Percentiles rank a stretch among this genome's conserved stretches.
phyloP scores from a whole-genome alignment of 495 filamentous ascomycete genomes.

The Trichodelitschia bisporula region DNA sequence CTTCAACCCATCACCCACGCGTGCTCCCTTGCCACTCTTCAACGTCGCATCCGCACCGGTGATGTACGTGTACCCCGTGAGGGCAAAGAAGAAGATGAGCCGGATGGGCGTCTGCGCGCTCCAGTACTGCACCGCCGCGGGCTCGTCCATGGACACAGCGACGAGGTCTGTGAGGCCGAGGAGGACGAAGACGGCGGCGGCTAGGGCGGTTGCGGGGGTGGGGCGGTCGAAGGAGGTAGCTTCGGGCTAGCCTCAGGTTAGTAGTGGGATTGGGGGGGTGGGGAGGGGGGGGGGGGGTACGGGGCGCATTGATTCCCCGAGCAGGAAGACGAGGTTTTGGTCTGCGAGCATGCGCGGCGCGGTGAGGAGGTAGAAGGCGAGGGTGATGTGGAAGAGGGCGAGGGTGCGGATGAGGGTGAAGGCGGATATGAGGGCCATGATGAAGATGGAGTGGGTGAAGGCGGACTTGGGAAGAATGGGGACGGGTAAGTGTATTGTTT shows the following conservation, averaged over 20 bases:
- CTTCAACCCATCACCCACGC: slow-evolving; percentile 40
- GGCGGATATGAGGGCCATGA: slow-evolving; percentile 57
- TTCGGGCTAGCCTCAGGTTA: too few relatives aligned
- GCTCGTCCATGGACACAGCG: slow-evolving; percentile 44
- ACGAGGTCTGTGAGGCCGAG: slow-evolving; percentile 49
- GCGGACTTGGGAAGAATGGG: not conserved
- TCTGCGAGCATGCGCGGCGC: slow-evolving; percentile 43
- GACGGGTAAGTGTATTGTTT: not conserved
- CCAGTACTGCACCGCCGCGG: slow-evolving; percentile 42
- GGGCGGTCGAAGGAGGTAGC: slow-evolving; percentile 35
- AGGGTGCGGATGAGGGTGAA: slow-evolving; percentile 54
- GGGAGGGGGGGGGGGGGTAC: slow-evolving; percentile 19
- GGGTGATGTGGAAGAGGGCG: slow-evolving; percentile 56
- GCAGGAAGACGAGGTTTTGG: slow-evolving; percentile 56
- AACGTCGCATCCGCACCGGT: slow-evolving; percentile 26
- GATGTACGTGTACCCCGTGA: slow-evolving; percentile 47
- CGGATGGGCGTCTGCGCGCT: slow-evolving; percentile 34
- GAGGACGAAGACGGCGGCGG: slow-evolving; percentile 40
- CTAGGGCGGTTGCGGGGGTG: slow-evolving; percentile 43
- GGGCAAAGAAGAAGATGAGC: slow-evolving; percentile 33
- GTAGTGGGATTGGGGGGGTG: not conserved
- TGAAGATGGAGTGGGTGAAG: slow-evolving; percentile 5
- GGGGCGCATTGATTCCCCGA: slow-evolving; percentile 61
- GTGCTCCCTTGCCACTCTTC: slow-evolving; percentile 52
- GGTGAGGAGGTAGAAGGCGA: slow-evolving; percentile 61